phyloP scores from a whole-genome alignment of 495 filamentous ascomycete species.

The Hyphodiscus hymeniophilus region DNA sequence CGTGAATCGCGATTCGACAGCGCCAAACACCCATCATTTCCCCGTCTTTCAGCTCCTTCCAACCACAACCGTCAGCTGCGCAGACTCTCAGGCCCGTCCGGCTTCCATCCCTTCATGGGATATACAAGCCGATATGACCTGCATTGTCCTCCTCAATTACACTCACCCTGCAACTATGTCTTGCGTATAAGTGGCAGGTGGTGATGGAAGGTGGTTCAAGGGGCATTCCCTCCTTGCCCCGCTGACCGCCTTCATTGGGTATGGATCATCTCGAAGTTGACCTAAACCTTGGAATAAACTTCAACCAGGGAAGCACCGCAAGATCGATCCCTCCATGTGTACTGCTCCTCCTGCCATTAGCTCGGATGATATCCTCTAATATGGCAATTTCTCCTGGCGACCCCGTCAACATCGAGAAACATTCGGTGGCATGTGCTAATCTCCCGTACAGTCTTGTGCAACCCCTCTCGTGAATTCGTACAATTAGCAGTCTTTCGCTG shows the following conservation, averaged over 20 bases:
- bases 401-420: slow-evolving; percentile 1
- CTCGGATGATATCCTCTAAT: too few species aligned
- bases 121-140: background rate
- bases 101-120: background rate
- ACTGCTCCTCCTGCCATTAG: too few species aligned
- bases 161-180: too few species aligned
- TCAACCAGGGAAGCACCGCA: too few species aligned
- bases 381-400: too few species aligned
- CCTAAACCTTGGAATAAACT: too few species aligned
- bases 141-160: background rate
- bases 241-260: too few species aligned
- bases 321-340: too few species aligned
- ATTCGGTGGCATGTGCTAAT: background rate
- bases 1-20: background rate
- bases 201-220: too few species aligned
- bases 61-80: background rate
- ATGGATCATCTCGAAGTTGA: too few species aligned
- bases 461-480: background rate
- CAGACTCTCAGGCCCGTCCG: background rate
- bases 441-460: background rate
- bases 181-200: too few species aligned
- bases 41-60: background rate
- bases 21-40: background rate
- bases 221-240: too few species aligned
- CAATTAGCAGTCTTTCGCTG: background rate